These are phyloP conservation scores for Crucihimalaya himalaica DNA, from an alignment of 345 rosid species.

Conservation along the genomic window DNA sequence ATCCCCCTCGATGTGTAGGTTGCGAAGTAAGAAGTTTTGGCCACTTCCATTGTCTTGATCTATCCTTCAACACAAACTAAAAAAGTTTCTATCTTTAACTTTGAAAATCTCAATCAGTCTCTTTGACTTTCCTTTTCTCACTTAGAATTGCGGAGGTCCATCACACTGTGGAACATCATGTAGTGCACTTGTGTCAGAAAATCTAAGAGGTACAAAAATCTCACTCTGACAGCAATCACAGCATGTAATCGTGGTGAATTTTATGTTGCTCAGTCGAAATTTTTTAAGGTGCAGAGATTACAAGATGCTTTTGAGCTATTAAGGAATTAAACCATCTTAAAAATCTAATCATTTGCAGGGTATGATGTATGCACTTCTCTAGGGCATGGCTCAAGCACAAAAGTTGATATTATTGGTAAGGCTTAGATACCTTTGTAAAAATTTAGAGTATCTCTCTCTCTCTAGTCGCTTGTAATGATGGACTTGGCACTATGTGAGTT, in stretches of 20 bases:
- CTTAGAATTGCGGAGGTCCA: constrained; percentile 84
- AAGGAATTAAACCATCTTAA: constrained; percentile 10
- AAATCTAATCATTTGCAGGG: constrained; percentile 52
- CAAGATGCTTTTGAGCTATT: constrained; percentile 12
- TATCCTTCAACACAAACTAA: constrained; percentile 3
- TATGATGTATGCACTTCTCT: constrained; percentile 78
- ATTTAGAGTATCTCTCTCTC: neutral
- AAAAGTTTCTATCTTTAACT: neutral
- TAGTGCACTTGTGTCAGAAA: constrained; percentile 71
- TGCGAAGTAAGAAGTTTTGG: constrained; percentile 62
- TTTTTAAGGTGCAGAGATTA: neutral
- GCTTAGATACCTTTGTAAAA: constrained; percentile 6
- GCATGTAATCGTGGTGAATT: neutral
- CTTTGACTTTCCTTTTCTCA: constrained; percentile 21
- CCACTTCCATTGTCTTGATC: constrained; percentile 25
- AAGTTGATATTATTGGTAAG: constrained; percentile 62
- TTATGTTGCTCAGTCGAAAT: constrained; percentile 1
- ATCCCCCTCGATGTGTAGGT: constrained; percentile 76
- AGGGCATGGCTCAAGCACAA: constrained; percentile 63
- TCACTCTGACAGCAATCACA: neutral
- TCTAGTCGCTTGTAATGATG: neutral
- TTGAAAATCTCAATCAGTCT: constrained; percentile 11
- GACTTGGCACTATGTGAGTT: neutral
- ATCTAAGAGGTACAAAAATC: constrained; percentile 55
- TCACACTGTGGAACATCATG: constrained; percentile 80